These are phyloP conservation scores for Pythium chondricola DNA, from an alignment of 352 stramenopile species.

Conservation along the genomic window DNA sequence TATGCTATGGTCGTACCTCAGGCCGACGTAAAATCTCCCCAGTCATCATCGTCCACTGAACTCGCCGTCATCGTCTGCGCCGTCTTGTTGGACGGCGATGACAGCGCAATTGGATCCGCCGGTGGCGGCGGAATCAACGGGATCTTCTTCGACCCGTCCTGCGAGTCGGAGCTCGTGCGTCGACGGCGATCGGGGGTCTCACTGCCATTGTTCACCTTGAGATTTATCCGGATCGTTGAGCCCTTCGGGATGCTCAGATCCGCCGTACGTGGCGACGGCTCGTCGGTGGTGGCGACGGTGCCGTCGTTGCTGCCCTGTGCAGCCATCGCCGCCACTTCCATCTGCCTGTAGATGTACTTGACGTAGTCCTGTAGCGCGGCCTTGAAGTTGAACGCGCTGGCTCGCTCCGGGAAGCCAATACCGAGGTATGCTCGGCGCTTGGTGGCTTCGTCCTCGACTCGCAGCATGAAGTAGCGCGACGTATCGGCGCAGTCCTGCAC, in stretches of 20 bases:
- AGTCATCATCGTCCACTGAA: slow-evolving; percentile 62
- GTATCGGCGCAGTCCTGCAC: slow-evolving; percentile 85
- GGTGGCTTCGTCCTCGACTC: slow-evolving; percentile 71
- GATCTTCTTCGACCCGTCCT: slow-evolving; percentile 34
- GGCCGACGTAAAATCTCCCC: slow-evolving; percentile 78
- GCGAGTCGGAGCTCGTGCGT: slow-evolving; percentile 23
- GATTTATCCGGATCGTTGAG: slow-evolving; percentile 73
- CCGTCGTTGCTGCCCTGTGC: slow-evolving; percentile 10
- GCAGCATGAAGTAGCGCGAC: slow-evolving; percentile 86
- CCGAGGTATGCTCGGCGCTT: slow-evolving; percentile 72
- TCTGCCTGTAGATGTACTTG: slow-evolving; percentile 67
- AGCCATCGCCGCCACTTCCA: slow-evolving; percentile 30
- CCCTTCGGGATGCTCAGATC: slow-evolving; percentile 66
- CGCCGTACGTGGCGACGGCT: slow-evolving; percentile 25
- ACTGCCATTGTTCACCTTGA: slow-evolving; percentile 35
- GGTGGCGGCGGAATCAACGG: slow-evolving; percentile 56
- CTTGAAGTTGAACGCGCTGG: slow-evolving; percentile 83
- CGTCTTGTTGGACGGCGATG: slow-evolving; percentile 25
- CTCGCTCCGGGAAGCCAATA: slow-evolving; percentile 71
- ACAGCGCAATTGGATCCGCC: slow-evolving; percentile 22
- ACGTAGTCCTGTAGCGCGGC: slow-evolving; percentile 77
- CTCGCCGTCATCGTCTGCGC: slow-evolving; percentile 29
- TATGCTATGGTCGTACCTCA: too few species aligned
- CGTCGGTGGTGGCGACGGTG: background rate
- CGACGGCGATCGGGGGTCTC: slow-evolving; percentile 20